phyloP scores from a whole-genome alignment of 306 rosid species.

The Betula pendula region DNA sequence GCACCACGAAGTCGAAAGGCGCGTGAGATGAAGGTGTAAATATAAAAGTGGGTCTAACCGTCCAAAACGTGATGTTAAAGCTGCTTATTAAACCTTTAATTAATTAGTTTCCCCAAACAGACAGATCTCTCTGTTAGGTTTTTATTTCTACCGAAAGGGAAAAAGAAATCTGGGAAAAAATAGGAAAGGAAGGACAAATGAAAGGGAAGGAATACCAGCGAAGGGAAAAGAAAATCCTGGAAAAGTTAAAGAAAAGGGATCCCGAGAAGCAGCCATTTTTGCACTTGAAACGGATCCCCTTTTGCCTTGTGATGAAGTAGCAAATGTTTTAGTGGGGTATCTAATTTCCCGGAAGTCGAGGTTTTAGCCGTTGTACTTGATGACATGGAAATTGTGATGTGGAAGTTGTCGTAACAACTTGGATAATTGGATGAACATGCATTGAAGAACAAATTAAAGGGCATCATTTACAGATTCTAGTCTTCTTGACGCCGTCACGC shows the following conservation, averaged over 20 bases:
- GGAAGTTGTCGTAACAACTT: too few relatives aligned
- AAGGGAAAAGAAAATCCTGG: constrained; percentile 15
- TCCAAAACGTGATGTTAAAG: constrained; percentile 40
- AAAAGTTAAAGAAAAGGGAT: constrained; percentile 47
- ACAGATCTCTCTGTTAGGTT: too few relatives aligned
- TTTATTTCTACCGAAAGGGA: constrained; percentile 29
- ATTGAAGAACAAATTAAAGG: too few relatives aligned
- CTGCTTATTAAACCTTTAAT: background rate
- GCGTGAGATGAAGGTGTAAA: constrained; percentile 6
- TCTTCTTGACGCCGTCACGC: too few relatives aligned
- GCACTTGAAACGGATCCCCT: constrained; percentile 25
- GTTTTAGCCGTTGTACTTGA: too few relatives aligned
- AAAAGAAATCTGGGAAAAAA: constrained; percentile 15
- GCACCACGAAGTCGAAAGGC: background rate
- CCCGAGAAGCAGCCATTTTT: constrained; percentile 25
- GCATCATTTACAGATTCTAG: too few relatives aligned
- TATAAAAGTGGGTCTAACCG: constrained; percentile 13
- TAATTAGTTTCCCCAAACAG: background rate
- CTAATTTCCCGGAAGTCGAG: background rate
- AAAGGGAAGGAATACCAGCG: constrained; percentile 4
- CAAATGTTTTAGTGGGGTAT: too few relatives aligned
- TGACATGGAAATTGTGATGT: too few relatives aligned
- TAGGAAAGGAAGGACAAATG: background rate
- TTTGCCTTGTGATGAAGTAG: constrained; percentile 23
- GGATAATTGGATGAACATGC: too few relatives aligned